Conservation (phyloP, 2,329 filamentous ascomycete genomes). For the Mycosphaerella sp. region DNA sequence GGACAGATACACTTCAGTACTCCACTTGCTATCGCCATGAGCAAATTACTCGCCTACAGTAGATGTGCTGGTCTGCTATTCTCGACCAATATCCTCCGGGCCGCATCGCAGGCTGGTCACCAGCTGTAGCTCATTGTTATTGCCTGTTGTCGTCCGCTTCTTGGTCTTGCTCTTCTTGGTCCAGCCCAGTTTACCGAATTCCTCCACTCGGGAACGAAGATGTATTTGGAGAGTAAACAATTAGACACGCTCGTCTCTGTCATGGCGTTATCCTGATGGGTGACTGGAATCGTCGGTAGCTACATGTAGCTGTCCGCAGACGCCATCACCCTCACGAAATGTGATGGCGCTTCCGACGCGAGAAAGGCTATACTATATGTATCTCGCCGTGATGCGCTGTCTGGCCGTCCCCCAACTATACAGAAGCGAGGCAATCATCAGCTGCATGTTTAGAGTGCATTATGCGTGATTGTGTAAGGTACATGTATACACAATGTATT, state of each 20-base stretch:
- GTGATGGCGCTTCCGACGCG: not conserved
- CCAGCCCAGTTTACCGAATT: constrained; percentile 32
- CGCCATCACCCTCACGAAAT: not conserved
- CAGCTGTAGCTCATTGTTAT: constrained; percentile 35
- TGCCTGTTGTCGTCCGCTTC: constrained; percentile 18
- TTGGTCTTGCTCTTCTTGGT: constrained; percentile 18
- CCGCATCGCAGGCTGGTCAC: constrained; percentile 39
- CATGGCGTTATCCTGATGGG: constrained; percentile 3
- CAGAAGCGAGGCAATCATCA: constrained; percentile 13
- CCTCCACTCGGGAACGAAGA: constrained; percentile 41
- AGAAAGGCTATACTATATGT: constrained; percentile 11
- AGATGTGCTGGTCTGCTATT: constrained; percentile 38
- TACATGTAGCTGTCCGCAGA: not conserved
- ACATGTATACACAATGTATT: too few species aligned
- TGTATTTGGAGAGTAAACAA: constrained; percentile 38
- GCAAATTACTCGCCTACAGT: constrained; percentile 38
- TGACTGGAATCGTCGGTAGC: not conserved
- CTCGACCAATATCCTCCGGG: constrained; percentile 39
- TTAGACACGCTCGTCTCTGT: constrained; percentile 18
- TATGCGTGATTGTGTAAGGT: too few species aligned
- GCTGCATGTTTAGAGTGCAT: constrained; percentile 6
- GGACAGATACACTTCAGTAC: not conserved
- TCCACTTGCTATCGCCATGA: constrained; percentile 40
- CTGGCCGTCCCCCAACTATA: not conserved
- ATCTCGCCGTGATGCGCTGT: constrained; percentile 13